Percentiles rank a stretch among this genome's conserved stretches.
These are phyloP conservation scores for Ceratobasidium sp. DNA, from an alignment of 1,284 basidiomycete species.

Conservation along the genomic window DNA sequence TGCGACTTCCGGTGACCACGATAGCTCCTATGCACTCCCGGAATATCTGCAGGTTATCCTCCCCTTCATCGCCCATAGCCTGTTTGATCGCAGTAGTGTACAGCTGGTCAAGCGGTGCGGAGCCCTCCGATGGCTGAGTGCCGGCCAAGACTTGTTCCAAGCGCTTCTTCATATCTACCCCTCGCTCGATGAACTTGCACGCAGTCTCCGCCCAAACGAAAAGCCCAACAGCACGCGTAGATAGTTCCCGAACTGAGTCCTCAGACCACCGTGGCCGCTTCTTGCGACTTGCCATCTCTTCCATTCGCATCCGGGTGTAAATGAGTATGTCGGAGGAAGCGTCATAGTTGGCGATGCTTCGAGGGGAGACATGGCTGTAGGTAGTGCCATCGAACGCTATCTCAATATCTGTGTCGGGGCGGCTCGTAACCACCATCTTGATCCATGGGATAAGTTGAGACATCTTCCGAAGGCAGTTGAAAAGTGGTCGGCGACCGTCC, in stretches of 20 bases:
- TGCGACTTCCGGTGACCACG: neutral
- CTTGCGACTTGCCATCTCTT: neutral
- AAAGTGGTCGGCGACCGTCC: neutral
- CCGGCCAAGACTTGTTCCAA: neutral
- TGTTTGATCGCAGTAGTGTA: neutral
- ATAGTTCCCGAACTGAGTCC: neutral
- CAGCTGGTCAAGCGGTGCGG: neutral
- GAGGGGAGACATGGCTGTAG: neutral
- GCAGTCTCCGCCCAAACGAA: conserved; percentile 37
- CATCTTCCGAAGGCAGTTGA: neutral
- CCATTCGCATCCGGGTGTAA: neutral
- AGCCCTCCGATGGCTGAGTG: neutral
- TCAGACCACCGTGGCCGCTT: neutral
- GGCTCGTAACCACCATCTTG: conserved; percentile 39
- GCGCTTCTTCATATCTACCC: neutral
- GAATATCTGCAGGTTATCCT: neutral
- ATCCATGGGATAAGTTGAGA: neutral
- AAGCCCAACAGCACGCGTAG: neutral
- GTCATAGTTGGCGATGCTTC: neutral
- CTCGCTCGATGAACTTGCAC: neutral
- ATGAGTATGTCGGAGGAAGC: neutral
- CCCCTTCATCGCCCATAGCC: neutral
- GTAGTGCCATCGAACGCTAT: neutral
- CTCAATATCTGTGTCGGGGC: conserved; percentile 12
- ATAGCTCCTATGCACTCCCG: neutral